Base-by-base conservation (phyloP, 192 early-diverging fungal genomes). In the Entomortierella lignicola region DNA sequence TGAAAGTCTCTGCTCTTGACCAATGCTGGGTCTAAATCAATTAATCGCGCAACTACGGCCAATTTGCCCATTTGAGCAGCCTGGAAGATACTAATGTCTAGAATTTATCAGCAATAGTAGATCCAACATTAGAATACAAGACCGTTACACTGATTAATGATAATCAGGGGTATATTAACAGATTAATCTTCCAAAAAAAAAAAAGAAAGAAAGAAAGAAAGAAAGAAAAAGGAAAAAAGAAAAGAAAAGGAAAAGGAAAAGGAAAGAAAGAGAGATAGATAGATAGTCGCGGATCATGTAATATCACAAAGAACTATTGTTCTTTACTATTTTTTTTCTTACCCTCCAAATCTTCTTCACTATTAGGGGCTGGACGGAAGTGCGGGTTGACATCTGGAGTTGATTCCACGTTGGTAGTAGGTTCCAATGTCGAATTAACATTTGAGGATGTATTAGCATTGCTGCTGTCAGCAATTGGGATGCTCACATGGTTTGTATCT, bases 41-140 rank as follows among this genome's bases (percentile, higher is more conserved):
- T 59, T 18, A 90, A 67, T 30, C 89, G 48, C 27, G 82, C 69
- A 39, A 92, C 85, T 4, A 83, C 56, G 15, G 71, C 83, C 15
- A 95, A 69, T 23, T 91, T 82, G 29, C 94, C 93, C 55, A 81
- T 85, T 71, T 92, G 91, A 15, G 93, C 87, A 3, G 95, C 94
- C 63, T 90, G 85, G 55, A 92, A 91, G 32, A 94, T 70, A 31
- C 69, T 87, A 8, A 81, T 77, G 27, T 71, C 83, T 84, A 83
- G n/a, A 59, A 47, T 11, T 12, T 26, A 32, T 21, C 23, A 10
- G 11, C 29, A 31, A 0, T 29, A 30, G 18, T 7, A 37, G 34
- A 7, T 37, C 4, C 34, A 7, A 37, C 34, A 10, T 37, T 58
- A 58, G 8, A 15, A 58, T 5, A 39, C 20, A 58, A 55, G 26